Conservation (phyloP, 345 rosid species). For the Gossypium mustelinum region DNA sequence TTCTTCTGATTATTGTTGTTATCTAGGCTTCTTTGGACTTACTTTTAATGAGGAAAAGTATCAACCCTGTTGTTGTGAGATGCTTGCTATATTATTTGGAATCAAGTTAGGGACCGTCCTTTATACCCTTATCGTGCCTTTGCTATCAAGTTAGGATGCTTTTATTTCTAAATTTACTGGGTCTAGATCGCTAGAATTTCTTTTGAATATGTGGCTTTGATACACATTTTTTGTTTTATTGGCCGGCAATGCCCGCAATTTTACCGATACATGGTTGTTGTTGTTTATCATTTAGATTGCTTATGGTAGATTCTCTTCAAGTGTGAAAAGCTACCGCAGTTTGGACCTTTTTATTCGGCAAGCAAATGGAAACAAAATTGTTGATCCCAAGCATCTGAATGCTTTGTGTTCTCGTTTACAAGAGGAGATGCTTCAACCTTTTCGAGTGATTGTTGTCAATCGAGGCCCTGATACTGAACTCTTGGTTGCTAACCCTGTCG, state of each 20-base stretch:
- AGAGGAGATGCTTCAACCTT: slow-evolving; percentile 57
- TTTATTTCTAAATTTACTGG: background rate
- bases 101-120: background rate
- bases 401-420: slow-evolving; percentile 48
- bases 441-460: slow-evolving; percentile 51
- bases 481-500: slow-evolving; percentile 71
- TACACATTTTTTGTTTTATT: background rate
- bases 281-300: slow-evolving; percentile 44
- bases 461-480: slow-evolving; percentile 76
- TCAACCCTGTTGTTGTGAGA: background rate
- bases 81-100: background rate
- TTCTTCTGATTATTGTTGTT: background rate
- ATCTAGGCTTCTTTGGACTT: background rate
- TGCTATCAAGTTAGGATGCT: background rate
- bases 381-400: slow-evolving; percentile 43
- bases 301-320: slow-evolving; percentile 58
- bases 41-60: background rate
- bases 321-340: slow-evolving; percentile 39
- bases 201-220: background rate
- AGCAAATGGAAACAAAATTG: slow-evolving; percentile 60
- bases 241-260: slow-evolving; percentile 1
- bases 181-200: background rate
- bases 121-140: background rate
- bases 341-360: slow-evolving; percentile 62
- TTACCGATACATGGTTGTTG: slow-evolving; percentile 3